phyloP scores from a whole-genome alignment of 2,329 filamentous ascomycete genomes.

The Gliomastix tumulicola region DNA sequence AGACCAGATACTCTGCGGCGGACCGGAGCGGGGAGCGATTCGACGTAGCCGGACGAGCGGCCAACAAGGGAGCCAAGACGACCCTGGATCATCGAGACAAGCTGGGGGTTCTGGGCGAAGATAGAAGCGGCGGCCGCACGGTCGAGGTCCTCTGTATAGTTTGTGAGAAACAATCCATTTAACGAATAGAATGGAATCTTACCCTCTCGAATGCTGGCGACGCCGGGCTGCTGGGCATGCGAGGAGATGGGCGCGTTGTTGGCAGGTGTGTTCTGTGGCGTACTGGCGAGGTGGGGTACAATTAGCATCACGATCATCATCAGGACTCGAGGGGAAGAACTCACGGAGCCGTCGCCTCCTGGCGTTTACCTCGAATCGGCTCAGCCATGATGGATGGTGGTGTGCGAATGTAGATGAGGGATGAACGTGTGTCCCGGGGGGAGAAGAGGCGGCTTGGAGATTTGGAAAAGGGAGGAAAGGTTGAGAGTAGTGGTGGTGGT shows the following conservation, averaged over 20 bases:
- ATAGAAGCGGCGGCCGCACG: conserved; percentile 81
- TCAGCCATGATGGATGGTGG: conserved; percentile 45
- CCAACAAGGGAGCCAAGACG: conserved; percentile 91
- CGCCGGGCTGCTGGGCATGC: conserved; percentile 89
- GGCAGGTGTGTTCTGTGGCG: conserved; percentile 95
- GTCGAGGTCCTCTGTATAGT: conserved; percentile 85
- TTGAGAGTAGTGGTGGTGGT: too few relatives aligned
- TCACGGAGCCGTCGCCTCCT: conserved; percentile 52
- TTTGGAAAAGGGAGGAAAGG: conserved; percentile 19
- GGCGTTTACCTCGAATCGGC: conserved; percentile 57
- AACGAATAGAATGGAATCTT: too few relatives aligned
- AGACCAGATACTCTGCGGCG: conserved; percentile 90
- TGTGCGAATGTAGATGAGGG: too few relatives aligned
- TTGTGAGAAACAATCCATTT: too few relatives aligned
- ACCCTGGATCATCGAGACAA: conserved; percentile 96
- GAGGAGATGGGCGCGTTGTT: conserved; percentile 96
- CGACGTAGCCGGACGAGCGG: conserved; percentile 94
- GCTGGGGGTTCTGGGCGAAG: conserved; percentile 90
- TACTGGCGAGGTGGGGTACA: conserved; percentile 56
- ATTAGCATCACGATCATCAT: conserved; percentile 17
- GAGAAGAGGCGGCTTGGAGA: conserved; percentile 13
- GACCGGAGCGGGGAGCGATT: conserved; percentile 83
- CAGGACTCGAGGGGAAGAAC: conserved; percentile 21
- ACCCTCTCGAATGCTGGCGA: conserved; percentile 98
- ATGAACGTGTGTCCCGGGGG: too few relatives aligned